Conservation (phyloP, 257 asterid species). For the Gardenia jasminoides region DNA sequence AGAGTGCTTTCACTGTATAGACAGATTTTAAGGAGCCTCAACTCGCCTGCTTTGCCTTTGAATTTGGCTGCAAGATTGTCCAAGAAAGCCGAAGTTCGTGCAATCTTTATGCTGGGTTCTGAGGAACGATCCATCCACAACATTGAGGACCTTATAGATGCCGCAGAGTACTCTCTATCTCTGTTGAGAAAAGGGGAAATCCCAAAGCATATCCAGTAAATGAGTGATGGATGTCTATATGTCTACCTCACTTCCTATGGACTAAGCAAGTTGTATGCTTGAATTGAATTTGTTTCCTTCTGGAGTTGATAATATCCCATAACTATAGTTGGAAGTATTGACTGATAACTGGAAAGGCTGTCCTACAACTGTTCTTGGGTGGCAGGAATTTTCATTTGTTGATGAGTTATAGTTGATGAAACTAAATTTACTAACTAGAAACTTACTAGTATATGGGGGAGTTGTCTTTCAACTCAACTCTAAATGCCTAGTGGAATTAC, state of each 20-base stretch:
- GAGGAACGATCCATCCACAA: slow-evolving; percentile 80
- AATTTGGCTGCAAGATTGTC: slow-evolving; percentile 67
- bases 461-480: too few relatives aligned
- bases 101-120: slow-evolving; percentile 66
- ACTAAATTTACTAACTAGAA: too few relatives aligned
- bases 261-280: neutral
- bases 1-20: slow-evolving; percentile 64
- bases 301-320: neutral
- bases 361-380: neutral
- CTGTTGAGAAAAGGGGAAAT: slow-evolving; percentile 58
- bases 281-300: neutral
- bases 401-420: neutral
- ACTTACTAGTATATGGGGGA: too few relatives aligned
- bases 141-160: slow-evolving; percentile 78
- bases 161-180: slow-evolving; percentile 80
- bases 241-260: too few relatives aligned
- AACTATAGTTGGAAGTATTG: neutral
- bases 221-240: neutral
- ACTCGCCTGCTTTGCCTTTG: slow-evolving; percentile 72
- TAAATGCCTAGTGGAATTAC: too few relatives aligned
- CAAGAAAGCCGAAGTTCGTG: slow-evolving; percentile 76
- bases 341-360: neutral
- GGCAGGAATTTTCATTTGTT: neutral
- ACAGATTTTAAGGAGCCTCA: slow-evolving; percentile 74
- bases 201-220: slow-evolving; percentile 49